A percentile compares a stretch with the other conserved stretches of the same genome.
Evolutionary conservation across 228 moss, liverwort and hornwort species (phyloP).

Genomic region (Sphagnum fallax): DNA sequence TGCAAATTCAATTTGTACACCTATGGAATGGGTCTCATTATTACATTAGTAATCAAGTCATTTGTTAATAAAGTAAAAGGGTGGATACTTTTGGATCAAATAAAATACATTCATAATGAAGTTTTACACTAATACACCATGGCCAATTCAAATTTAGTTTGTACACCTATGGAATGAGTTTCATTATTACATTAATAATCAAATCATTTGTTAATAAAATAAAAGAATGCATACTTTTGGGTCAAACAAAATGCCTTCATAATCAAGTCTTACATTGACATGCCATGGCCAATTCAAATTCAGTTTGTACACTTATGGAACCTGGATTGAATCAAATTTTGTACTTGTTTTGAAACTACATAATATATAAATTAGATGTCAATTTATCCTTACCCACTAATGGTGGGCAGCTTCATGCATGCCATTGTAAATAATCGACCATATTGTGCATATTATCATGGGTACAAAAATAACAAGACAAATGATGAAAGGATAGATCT

Average conservation of each 20-base stretch:
- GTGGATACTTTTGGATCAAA: background rate
- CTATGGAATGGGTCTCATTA: background rate
- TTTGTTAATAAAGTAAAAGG: too few relatives aligned
- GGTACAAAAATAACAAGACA: too few relatives aligned
- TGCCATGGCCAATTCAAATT: background rate
- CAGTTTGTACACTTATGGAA: too few relatives aligned
- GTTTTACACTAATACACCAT: background rate
- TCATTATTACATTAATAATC: background rate
- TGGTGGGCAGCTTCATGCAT: too few relatives aligned
- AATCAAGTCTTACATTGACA: conserved; percentile 1
- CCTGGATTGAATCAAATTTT: too few relatives aligned
- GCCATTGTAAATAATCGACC: too few relatives aligned
- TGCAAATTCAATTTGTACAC: too few relatives aligned
- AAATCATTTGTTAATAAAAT: background rate
- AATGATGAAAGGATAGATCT: too few relatives aligned
- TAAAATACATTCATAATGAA: background rate
- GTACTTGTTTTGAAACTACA: too few relatives aligned
- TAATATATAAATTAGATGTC: too few relatives aligned
- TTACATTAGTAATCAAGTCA: background rate
- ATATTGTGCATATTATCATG: too few relatives aligned
- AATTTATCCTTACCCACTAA: too few relatives aligned
- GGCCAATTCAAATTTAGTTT: background rate
- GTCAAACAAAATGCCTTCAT: conserved; percentile 1
- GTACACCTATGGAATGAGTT: background rate
- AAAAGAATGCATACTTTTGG: background rate